These are phyloP conservation scores for Sphagnurus paluster DNA, from an alignment of 1,284 basidiomycete genomes.

Conservation along the genomic window DNA sequence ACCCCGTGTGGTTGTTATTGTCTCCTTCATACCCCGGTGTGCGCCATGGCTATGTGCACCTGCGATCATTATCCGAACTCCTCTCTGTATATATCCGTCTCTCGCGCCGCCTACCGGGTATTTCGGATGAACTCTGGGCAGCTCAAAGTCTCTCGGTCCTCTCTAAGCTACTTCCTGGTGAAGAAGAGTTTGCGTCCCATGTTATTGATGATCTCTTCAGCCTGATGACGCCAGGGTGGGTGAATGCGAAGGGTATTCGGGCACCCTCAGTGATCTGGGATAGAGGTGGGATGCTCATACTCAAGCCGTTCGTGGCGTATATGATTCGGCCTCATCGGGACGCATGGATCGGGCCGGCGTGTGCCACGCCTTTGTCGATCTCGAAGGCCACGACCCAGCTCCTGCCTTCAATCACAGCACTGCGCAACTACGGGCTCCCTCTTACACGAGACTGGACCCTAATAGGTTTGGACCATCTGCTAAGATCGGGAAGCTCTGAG, in stretches of 20 bases:
- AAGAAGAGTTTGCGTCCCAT: conserved; percentile 53
- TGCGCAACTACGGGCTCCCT: conserved; percentile 57
- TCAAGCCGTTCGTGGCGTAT: conserved; percentile 62
- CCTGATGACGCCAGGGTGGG: conserved; percentile 42
- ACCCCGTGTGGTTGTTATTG: conserved; percentile 48
- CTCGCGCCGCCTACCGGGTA: conserved; percentile 54
- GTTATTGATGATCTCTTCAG: conserved; percentile 40
- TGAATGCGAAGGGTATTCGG: conserved; percentile 34
- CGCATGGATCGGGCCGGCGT: conserved; percentile 46
- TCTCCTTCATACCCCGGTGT: conserved; percentile 19
- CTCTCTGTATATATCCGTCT: conserved; percentile 56
- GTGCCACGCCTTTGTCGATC: conserved; percentile 53
- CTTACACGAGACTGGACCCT: conserved; percentile 74
- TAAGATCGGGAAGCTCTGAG: conserved; percentile 75
- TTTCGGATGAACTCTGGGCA: conserved; percentile 58
- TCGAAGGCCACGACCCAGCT: conserved; percentile 52
- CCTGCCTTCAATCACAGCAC: conserved; percentile 40
- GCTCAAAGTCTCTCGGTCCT: conserved; percentile 62
- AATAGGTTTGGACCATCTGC: conserved; percentile 76
- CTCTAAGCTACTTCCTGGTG: conserved; percentile 58
- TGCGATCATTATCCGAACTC: conserved; percentile 53
- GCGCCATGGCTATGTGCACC: conserved; percentile 35
- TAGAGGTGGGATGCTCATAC: conserved; percentile 45
- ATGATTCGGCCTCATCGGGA: conserved; percentile 36
- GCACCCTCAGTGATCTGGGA: conserved; percentile 49